phyloP scores from a whole-genome alignment of 1,284 basidiomycete genomes.

The Puccinia hordei region DNA sequence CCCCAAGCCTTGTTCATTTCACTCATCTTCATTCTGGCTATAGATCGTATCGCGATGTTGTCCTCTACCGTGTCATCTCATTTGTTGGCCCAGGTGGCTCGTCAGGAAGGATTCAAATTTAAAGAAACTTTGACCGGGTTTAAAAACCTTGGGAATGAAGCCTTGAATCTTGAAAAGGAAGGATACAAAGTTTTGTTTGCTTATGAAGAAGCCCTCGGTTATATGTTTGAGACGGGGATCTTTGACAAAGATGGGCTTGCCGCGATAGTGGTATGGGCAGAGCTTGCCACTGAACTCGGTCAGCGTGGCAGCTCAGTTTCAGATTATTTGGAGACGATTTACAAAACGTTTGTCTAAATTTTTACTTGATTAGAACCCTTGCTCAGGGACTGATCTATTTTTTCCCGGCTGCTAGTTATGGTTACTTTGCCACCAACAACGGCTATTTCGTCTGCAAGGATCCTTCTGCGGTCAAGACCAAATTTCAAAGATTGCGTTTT shows the following conservation, averaged over 20 bases:
- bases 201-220: conserved; percentile 83
- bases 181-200: conserved; percentile 77
- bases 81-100: conserved; percentile 76
- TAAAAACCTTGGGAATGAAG: conserved; percentile 70
- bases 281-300: conserved; percentile 66
- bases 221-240: conserved; percentile 74
- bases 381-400: not conserved
- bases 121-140: conserved; percentile 77
- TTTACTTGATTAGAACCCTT: not conserved
- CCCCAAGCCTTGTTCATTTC: not conserved
- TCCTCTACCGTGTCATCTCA: conserved; percentile 84
- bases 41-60: conserved; percentile 74
- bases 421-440: conserved; percentile 65
- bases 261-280: conserved; percentile 67
- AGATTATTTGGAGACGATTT: conserved; percentile 68
- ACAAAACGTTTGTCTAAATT: conserved; percentile 64
- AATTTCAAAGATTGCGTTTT: conserved; percentile 69
- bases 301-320: conserved; percentile 65
- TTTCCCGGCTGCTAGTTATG: conserved; percentile 54
- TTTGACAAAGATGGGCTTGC: conserved; percentile 75
- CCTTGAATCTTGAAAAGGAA: conserved; percentile 66
- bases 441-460: conserved; percentile 76
- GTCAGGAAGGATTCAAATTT: conserved; percentile 74
- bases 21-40: conserved; percentile 4
- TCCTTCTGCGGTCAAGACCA: conserved; percentile 67